Conservation (phyloP, 805 yeast species). For the Hanseniaspora pseudoguilliermondii region DNA sequence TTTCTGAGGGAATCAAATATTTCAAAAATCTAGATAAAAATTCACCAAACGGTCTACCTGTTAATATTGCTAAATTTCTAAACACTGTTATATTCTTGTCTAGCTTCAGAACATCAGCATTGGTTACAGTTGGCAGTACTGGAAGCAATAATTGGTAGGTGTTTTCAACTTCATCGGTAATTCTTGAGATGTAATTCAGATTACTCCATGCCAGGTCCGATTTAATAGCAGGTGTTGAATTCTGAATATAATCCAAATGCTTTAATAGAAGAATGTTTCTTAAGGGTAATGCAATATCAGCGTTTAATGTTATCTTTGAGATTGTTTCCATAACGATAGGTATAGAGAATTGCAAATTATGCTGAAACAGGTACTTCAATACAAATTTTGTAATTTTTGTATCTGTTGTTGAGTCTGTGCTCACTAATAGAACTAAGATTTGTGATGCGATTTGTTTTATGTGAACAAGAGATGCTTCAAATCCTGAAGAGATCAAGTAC, state of each 20-base stretch:
- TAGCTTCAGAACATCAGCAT: constrained; percentile 44
- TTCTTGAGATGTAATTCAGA: constrained; percentile 42
- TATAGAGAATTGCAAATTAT: neutral
- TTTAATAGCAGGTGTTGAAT: neutral
- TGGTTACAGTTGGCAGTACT: constrained; percentile 58
- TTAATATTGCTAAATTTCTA: constrained; percentile 46
- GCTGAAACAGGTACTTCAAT: neutral
- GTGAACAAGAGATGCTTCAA: constrained; percentile 7
- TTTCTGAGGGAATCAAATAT: constrained; percentile 63
- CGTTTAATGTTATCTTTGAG: neutral
- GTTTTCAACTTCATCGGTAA: constrained; percentile 37
- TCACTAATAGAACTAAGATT: neutral
- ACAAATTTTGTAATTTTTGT: constrained; percentile 1
- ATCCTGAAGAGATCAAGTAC: neutral
- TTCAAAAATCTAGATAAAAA: constrained; percentile 59
- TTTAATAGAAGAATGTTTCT: constrained; percentile 13
- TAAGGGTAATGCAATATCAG: neutral
- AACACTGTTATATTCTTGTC: constrained; percentile 41
- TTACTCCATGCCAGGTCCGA: constrained; percentile 19
- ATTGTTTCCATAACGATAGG: constrained; percentile 7
- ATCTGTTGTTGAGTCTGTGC: neutral
- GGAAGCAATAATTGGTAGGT: constrained; percentile 76
- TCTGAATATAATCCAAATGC: constrained; percentile 12
- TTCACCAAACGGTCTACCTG: constrained; percentile 47
- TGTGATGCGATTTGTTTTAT: constrained; percentile 5